phyloP scores from a whole-genome alignment of 345 rosid species.

The Microthlaspi erraticum region DNA sequence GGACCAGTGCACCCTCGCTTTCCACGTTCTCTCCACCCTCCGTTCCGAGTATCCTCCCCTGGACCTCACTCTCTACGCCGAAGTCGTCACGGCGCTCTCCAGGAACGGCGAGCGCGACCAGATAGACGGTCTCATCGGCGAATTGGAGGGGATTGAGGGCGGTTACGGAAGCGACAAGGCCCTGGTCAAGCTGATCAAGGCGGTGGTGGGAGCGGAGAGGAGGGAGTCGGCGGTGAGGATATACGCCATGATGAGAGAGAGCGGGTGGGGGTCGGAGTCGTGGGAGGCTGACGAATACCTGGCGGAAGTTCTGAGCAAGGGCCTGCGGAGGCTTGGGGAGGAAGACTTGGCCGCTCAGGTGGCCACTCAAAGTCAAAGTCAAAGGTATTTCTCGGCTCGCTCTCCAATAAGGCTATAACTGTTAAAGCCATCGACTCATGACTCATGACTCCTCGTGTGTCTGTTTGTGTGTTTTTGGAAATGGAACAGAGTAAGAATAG shows the following conservation, averaged over 20 bases:
- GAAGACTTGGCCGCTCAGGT: constrained; percentile 59
- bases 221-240: constrained; percentile 78
- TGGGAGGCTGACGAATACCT: constrained; percentile 67
- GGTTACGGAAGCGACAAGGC: constrained; percentile 57
- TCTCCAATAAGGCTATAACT: not conserved
- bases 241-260: constrained; percentile 61
- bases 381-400: not conserved
- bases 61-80: constrained; percentile 66
- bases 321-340: constrained; percentile 71
- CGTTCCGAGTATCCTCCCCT: constrained; percentile 62
- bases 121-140: constrained; percentile 63
- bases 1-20: constrained; percentile 67
- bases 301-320: constrained; percentile 62
- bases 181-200: constrained; percentile 58
- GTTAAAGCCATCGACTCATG: not conserved
- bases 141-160: constrained; percentile 51
- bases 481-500: constrained; percentile 29
- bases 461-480: constrained; percentile 42
- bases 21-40: constrained; percentile 69
- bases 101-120: constrained; percentile 53
- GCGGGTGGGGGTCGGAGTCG: constrained; percentile 63
- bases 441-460: too few species aligned
- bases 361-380: not conserved
- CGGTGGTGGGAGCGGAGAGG: constrained; percentile 61
- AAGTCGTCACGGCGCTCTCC: constrained; percentile 59